Conservation (phyloP, 1,284 basidiomycete genomes). For the Malassezia psittaci region DNA sequence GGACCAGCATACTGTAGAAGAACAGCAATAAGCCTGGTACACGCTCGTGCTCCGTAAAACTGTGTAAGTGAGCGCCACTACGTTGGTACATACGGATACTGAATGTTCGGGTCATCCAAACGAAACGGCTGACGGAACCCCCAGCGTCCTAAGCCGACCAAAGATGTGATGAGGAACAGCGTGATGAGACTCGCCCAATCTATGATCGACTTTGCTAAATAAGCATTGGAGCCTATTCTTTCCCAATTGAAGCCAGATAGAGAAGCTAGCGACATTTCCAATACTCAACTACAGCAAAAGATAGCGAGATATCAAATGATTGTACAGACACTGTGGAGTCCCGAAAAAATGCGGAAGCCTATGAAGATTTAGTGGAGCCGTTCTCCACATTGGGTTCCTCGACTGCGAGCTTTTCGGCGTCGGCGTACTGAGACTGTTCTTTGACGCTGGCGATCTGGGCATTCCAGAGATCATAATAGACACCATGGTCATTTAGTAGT, state of each 20-base stretch:
- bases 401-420: neutral
- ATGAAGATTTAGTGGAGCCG: too few relatives aligned
- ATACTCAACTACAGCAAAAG: neutral
- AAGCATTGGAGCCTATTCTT: neutral
- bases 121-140: conserved; percentile 62
- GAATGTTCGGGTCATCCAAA: conserved; percentile 54
- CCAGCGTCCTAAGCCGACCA: conserved; percentile 49
- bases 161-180: neutral
- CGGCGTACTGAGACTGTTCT: neutral
- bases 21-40: conserved; percentile 57
- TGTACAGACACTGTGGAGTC: too few relatives aligned
- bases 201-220: neutral
- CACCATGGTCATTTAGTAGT: conserved; percentile 24
- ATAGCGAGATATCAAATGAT: too few relatives aligned
- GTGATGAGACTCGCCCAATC: conserved; percentile 41
- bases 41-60: conserved; percentile 63
- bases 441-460: conserved; percentile 19
- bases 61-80: conserved; percentile 12
- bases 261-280: neutral
- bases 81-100: conserved; percentile 53
- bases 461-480: conserved; percentile 43
- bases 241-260: neutral
- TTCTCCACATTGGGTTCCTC: too few relatives aligned
- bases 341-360: too few relatives aligned
- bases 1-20: conserved; percentile 13